Base-by-base conservation (phyloP, 1,284 basidiomycete genomes). In the Ceratobasidium sp. region DNA sequence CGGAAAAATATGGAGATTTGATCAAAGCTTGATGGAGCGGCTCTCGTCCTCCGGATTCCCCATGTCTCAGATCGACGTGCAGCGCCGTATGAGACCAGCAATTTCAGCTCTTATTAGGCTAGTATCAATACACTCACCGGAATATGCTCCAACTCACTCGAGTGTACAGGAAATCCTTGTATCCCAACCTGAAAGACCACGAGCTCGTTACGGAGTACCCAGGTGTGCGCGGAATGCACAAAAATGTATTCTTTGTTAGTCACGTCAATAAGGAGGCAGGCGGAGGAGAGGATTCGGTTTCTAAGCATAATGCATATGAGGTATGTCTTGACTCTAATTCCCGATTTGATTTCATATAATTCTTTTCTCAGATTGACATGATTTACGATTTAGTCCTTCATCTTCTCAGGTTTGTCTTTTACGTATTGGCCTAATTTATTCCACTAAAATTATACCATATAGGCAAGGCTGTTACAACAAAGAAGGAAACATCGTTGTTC, bases 401-500 rank as follows among this genome's bases (percentile, higher is more conserved):
- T 81, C 86, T 94, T 12, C 83, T 93, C 17, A 86, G 88, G 85
- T 91, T 82, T 76, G 87, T 46, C 26, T 15, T 65, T 54, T 44
- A 20, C 6, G 40, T 12, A 23, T 13, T 65, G 13, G 1, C 4
- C 48, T 20, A 66, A 23, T 28, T 40, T 40, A 77, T 57, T 9
- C 28, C 2, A 23, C 23, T 10, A 50, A n/a, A 67, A 62, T 42
- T 23, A 57, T 15, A 20, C 7, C 42, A n/a, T 78, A 15, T 81
- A 91, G 89, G 56, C 90, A 91, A 84, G 90, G 90, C 0, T 86
- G 84, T 56, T 91, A 91, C 80, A 87, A 87, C 0, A 82, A 86
- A 10, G 88, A 90, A 48, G 92, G 92, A 1, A 91, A 93, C 79
- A 93, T 94, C 50, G 92, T 91, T 9, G 90, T 94, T 9, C 84